Evolutionary conservation across 805 yeast genomes (phyloP).

Genomic region (Starmerella apicola): DNA sequence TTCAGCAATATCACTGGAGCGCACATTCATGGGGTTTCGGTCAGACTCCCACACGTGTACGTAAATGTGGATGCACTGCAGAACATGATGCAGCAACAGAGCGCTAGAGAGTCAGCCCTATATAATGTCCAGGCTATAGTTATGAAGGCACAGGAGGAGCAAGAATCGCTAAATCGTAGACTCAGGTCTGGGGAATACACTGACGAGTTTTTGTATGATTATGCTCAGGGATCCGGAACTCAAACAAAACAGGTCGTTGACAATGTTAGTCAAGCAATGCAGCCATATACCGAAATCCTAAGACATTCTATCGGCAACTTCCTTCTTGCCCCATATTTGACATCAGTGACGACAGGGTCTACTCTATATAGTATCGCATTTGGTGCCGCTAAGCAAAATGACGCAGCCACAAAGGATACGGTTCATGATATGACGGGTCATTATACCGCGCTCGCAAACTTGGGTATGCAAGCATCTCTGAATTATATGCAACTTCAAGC

Average conservation of each 20-base stretch:
- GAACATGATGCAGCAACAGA: background rate
- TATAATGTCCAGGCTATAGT: conserved; percentile 1
- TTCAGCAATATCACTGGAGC: background rate
- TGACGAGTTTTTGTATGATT: conserved; percentile 1
- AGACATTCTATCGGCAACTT: conserved; percentile 5
- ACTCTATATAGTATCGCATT: background rate
- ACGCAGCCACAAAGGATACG: background rate
- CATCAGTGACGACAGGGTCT: conserved; percentile 8
- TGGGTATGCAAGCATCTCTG: conserved; percentile 1
- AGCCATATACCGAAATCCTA: conserved; percentile 3
- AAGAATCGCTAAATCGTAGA: conserved; percentile 8
- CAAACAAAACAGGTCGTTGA: conserved; percentile 1
- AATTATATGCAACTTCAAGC: background rate
- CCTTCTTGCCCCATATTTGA: conserved; percentile 4
- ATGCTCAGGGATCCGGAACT: background rate
- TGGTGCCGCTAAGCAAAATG: background rate
- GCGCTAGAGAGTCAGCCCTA: conserved; percentile 1
- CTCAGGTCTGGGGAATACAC: conserved; percentile 8
- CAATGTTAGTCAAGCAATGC: conserved; percentile 1
- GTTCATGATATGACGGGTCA: background rate
- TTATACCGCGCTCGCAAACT: background rate
- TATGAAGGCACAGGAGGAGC: conserved; percentile 2
- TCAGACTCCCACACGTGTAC: background rate
- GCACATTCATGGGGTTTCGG: background rate
- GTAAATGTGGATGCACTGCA: background rate